A percentile compares a stretch with the other conserved stretches of the same genome.
Conservation (phyloP, 495 filamentous ascomycete species). For the Neurospora sp. region DNA sequence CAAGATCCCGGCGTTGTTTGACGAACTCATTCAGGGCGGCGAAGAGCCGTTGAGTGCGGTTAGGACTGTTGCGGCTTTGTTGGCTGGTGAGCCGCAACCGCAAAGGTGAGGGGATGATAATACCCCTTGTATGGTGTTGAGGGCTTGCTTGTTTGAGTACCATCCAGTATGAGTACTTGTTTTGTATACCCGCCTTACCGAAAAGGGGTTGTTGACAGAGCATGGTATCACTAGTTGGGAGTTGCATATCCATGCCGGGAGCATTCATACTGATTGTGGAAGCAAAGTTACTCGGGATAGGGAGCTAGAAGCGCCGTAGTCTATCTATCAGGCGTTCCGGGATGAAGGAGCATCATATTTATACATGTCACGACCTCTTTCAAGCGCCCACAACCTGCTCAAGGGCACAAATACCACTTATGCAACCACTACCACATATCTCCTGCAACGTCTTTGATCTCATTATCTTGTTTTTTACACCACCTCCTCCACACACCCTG, state of each 20-base stretch:
- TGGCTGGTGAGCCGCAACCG: constrained; percentile 27
- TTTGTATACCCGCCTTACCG: not conserved
- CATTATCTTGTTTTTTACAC: not conserved
- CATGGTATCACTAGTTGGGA: not conserved
- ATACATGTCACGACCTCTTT: not conserved
- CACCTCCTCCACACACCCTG: not conserved
- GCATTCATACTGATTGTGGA: not conserved
- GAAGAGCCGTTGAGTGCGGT: constrained; percentile 43
- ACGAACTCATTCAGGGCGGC: constrained; percentile 36
- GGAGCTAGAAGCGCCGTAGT: not conserved
- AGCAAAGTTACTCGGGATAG: not conserved
- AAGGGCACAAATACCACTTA: not conserved
- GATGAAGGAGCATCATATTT: not conserved
- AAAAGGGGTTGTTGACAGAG: not conserved
- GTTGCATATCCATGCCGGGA: not conserved
- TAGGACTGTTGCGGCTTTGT: constrained; percentile 40
- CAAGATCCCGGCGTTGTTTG: constrained; percentile 42
- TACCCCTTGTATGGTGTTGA: not conserved
- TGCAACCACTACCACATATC: not conserved
- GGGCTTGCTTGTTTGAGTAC: not conserved
- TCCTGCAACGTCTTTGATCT: not conserved
- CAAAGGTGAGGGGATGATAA: not conserved
- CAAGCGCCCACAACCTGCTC: not conserved
- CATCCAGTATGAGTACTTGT: not conserved
- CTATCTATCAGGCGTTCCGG: not conserved